These are phyloP conservation scores for Pilasporangium apinafurcum DNA, from an alignment of 352 stramenopile genomes.

Conservation along the genomic window DNA sequence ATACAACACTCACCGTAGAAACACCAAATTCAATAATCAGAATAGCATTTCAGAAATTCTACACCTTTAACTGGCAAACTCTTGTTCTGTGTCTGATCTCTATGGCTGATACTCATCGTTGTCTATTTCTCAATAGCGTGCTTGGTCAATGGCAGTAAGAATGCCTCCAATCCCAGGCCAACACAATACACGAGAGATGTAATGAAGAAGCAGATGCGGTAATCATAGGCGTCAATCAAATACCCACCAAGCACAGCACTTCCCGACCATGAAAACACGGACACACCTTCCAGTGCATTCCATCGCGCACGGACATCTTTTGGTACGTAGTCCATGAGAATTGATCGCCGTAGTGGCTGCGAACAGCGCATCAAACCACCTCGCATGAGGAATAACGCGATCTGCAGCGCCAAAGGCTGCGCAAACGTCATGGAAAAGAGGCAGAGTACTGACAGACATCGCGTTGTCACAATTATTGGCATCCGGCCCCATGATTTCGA, in stretches of 20 bases:
- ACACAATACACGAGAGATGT: constrained; percentile 61
- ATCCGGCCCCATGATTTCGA: constrained; percentile 53
- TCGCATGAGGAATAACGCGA: constrained; percentile 67
- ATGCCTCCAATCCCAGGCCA: constrained; percentile 45
- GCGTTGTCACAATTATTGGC: constrained; percentile 64
- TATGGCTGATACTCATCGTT: no score
- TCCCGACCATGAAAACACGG: constrained; percentile 75
- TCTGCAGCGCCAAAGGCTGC: constrained; percentile 45
- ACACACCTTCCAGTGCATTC: constrained; percentile 70
- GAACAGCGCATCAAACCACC: constrained; percentile 83
- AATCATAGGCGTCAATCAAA: constrained; percentile 71
- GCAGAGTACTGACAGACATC: constrained; percentile 48
- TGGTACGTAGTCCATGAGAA: constrained; percentile 74
- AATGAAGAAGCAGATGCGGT: constrained; percentile 78
- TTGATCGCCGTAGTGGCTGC: constrained; percentile 64
- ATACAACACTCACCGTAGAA: no score
- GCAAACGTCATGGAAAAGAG: constrained; percentile 62
- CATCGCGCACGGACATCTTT: constrained; percentile 58
- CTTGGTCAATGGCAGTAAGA: constrained; percentile 36
- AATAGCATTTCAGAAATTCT: no score
- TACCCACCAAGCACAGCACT: constrained; percentile 74
- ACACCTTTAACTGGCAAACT: no score
- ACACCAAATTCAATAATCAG: no score
- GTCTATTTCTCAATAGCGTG: constrained; percentile 13
- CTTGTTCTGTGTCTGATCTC: no score